Evolutionary conservation across 306 rosid species (phyloP).

Genomic region (Castanea mollissima): DNA sequence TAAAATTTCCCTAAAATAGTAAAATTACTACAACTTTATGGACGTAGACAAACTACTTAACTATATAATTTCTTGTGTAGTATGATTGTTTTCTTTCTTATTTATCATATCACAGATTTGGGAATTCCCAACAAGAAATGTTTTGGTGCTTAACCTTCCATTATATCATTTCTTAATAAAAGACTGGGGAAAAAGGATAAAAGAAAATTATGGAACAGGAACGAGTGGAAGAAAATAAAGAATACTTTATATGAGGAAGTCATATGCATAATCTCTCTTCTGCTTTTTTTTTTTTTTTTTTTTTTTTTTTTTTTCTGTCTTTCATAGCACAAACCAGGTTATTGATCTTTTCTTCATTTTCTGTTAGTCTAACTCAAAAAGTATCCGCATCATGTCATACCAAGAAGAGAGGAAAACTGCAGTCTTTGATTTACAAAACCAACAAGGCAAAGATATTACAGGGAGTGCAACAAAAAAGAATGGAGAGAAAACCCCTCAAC

Average conservation of each 20-base stretch:
- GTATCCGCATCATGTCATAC: background rate
- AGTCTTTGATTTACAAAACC: background rate
- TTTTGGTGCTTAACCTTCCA: no score
- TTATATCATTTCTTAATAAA: background rate
- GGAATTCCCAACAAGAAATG: no score
- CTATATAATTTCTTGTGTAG: no score
- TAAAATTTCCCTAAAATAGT: no score
- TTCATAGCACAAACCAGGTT: background rate
- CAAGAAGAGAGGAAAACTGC: background rate
- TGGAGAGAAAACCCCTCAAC: background rate
- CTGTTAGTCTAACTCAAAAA: background rate
- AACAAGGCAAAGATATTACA: no score
- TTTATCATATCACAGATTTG: no score
- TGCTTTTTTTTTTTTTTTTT: background rate
- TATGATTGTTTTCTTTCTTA: no score
- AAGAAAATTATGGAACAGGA: background rate
- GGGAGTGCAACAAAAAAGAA: no score
- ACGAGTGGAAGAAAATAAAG: background rate
- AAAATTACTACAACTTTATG: no score
- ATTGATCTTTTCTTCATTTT: background rate
- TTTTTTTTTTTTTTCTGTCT: background rate
- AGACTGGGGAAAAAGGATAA: background rate
- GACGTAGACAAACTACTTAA: accelerated
- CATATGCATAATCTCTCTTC: background rate
- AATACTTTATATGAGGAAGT: background rate